A percentile compares a stretch with the other conserved stretches of the same genome.
These are phyloP conservation scores for Kurtzmaniella natalensis DNA, from an alignment of 1,139 yeast genomes.

Conservation along the genomic window DNA sequence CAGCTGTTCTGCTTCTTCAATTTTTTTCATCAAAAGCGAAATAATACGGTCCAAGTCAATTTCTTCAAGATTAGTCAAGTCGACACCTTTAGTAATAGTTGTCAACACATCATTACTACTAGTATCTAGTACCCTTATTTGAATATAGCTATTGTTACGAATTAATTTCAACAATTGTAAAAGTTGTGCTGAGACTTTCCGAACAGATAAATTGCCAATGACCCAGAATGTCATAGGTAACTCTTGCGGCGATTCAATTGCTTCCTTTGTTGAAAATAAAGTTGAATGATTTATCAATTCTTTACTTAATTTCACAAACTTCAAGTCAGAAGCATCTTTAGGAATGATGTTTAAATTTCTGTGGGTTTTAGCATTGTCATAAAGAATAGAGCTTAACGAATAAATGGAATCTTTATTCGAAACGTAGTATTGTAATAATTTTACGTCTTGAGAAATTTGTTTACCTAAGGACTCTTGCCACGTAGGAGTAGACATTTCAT, in stretches of 20 bases:
- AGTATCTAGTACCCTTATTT: constrained; percentile 32
- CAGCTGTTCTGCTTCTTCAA: no score
- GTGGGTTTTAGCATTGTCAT: constrained; percentile 26
- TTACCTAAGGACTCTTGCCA: constrained; percentile 40
- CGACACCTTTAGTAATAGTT: constrained; percentile 8
- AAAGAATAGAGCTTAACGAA: constrained; percentile 27
- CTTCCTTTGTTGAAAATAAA: constrained; percentile 13
- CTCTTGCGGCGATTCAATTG: constrained; percentile 11
- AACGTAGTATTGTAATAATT: constrained; percentile 22
- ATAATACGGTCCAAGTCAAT: constrained; percentile 15
- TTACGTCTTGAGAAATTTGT: constrained; percentile 37
- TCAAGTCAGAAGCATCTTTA: constrained; percentile 25
- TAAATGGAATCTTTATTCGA: constrained; percentile 17
- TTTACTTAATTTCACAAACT: constrained; percentile 29
- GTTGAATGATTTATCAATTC: constrained; percentile 23
- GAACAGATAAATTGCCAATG: constrained; percentile 48
- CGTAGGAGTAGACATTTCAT: constrained; percentile 28
- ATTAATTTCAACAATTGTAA: constrained; percentile 28
- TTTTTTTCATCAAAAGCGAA: no score
- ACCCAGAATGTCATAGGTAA: constrained; percentile 44
- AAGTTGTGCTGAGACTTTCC: constrained; percentile 37
- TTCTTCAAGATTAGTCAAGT: constrained; percentile 12
- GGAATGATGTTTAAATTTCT: constrained; percentile 36
- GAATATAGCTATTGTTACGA: constrained; percentile 19
- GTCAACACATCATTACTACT: constrained; percentile 11